A percentile compares a stretch with the other conserved stretches of the same genome.
Conservation (phyloP, 305 asterid genomes). For the Solanum chacoense region DNA sequence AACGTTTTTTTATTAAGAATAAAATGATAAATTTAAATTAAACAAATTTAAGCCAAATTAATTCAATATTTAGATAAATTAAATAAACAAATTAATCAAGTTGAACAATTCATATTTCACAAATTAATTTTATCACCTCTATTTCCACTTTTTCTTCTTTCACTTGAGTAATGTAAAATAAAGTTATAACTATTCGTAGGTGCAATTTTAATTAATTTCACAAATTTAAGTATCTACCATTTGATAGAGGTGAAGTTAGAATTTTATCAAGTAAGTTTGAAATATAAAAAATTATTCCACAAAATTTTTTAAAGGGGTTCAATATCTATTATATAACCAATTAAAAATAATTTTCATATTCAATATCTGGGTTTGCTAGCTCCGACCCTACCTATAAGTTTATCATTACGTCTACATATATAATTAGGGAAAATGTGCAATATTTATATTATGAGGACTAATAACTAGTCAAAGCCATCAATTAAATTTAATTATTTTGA, state of each 20-base stretch:
- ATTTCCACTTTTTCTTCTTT: neutral
- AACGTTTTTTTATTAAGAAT: no score
- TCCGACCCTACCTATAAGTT: neutral
- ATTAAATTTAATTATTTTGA: neutral
- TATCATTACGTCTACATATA: neutral
- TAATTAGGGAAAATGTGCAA: neutral
- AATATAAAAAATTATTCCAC: no score
- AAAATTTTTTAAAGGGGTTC: rapidly evolving
- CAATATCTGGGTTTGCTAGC: neutral
- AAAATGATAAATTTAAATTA: no score
- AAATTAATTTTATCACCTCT: neutral
- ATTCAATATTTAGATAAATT: neutral
- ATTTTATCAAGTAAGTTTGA: no score
- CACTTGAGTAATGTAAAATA: neutral
- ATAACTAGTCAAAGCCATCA: neutral
- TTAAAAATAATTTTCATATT: no score
- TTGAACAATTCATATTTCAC: neutral
- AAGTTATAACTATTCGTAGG: neutral
- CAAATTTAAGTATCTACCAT: neutral
- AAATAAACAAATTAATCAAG: neutral
- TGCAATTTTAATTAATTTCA: neutral
- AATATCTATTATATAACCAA: no score
- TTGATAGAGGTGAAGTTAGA: no score
- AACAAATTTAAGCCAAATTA: neutral
- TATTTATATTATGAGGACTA: neutral